phyloP scores from a whole-genome alignment of 1,284 basidiomycete genomes.

The Athelia psychrophila region DNA sequence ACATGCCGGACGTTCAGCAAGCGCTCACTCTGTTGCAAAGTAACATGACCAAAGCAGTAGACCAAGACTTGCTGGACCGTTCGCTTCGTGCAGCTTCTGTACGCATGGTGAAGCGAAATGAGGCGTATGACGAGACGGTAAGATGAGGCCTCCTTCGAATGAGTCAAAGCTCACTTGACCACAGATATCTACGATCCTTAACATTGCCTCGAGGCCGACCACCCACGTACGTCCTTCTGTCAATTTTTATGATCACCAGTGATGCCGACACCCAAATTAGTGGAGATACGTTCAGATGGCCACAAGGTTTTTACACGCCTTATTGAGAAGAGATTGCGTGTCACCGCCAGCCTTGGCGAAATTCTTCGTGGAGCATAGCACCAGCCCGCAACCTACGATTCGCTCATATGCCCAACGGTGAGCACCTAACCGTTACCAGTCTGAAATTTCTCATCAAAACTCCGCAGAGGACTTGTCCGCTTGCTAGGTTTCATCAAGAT shows the following conservation, averaged over 20 bases:
- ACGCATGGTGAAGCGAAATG: slow-evolving; percentile 42
- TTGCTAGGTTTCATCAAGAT: slow-evolving; percentile 81
- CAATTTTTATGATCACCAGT: slow-evolving; percentile 2
- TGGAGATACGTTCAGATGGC: slow-evolving; percentile 91
- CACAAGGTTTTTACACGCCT: slow-evolving; percentile 65
- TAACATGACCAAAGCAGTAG: slow-evolving; percentile 21
- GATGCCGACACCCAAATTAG: slow-evolving; percentile 35
- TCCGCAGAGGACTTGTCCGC: slow-evolving; percentile 69
- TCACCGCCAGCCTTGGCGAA: slow-evolving; percentile 61
- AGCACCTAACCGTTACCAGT: slow-evolving; percentile 21
- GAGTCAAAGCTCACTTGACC: slow-evolving; percentile 3
- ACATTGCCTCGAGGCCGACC: slow-evolving; percentile 59
- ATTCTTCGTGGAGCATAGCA: slow-evolving; percentile 68
- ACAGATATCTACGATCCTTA: slow-evolving; percentile 66
- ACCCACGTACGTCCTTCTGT: slow-evolving; percentile 60
- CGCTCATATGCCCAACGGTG: slow-evolving; percentile 71
- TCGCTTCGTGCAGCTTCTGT: slow-evolving; percentile 37
- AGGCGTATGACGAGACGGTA: slow-evolving; percentile 50
- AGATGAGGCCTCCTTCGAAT: slow-evolving; percentile 11
- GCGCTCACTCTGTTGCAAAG: slow-evolving; percentile 43
- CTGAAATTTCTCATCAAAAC: slow-evolving; percentile 6
- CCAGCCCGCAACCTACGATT: slow-evolving; percentile 82
- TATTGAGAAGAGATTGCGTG: slow-evolving; percentile 76
- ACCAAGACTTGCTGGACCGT: slow-evolving; percentile 40
- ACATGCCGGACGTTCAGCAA: slow-evolving; percentile 40